Evolutionary conservation across 306 rosid genomes (phyloP).

Genomic region (Myrica gale): DNA sequence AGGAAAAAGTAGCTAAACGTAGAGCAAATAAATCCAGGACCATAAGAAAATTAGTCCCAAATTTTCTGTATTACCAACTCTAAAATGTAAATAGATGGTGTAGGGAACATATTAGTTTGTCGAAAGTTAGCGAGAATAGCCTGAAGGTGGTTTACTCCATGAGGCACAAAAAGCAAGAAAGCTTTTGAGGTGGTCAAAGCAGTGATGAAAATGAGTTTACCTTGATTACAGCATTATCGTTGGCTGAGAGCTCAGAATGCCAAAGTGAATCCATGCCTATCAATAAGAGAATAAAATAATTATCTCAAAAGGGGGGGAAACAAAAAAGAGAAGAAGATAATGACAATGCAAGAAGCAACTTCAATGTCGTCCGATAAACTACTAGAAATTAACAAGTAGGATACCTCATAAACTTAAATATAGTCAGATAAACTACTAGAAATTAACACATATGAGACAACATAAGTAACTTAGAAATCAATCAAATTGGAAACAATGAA

Average conservation of each 20-base stretch:
- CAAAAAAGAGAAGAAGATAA: neutral
- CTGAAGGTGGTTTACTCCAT: constrained; percentile 17
- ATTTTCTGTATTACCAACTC: constrained; percentile 19
- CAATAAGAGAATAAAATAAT: constrained; percentile 4
- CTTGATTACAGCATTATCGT: constrained; percentile 77
- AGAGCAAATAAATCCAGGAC: constrained; percentile 6
- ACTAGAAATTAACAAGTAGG: constrained; percentile 11
- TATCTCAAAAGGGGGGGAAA: neutral
- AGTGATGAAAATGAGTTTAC: constrained; percentile 36
- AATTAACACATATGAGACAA: too few relatives aligned
- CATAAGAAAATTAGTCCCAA: neutral
- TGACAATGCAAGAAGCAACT: constrained; percentile 7
- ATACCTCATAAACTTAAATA: neutral
- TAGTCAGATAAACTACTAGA: neutral
- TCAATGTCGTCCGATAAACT: constrained; percentile 18
- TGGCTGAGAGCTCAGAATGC: constrained; percentile 49
- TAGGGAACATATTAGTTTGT: constrained; percentile 3
- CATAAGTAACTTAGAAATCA: neutral
- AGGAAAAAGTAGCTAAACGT: constrained; percentile 7
- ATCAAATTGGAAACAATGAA: neutral
- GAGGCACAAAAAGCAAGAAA: neutral
- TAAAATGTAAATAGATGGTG: constrained; percentile 8
- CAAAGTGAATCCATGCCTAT: constrained; percentile 67
- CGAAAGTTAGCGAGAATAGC: constrained; percentile 2
- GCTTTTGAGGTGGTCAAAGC: constrained; percentile 20